phyloP scores from a whole-genome alignment of 495 filamentous ascomycete genomes.

The Copromyces sp. region DNA sequence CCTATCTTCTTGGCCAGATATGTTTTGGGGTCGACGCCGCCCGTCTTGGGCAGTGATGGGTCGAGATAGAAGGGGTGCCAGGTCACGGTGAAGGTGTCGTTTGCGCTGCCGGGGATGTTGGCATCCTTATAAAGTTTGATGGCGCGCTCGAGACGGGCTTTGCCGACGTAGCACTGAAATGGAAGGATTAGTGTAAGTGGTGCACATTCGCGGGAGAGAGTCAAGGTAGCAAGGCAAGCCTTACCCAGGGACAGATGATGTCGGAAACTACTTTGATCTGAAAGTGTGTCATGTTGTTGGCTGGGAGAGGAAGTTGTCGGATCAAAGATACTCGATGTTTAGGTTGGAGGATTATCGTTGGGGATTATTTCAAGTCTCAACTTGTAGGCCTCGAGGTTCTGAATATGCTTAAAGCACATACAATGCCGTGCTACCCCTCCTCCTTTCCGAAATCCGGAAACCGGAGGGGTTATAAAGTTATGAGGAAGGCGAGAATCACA shows the following conservation, averaged over 20 bases:
- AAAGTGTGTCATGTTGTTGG: constrained; percentile 58
- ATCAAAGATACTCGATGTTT: background rate
- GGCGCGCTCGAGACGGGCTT: constrained; percentile 58
- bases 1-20: constrained; percentile 30
- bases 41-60: constrained; percentile 43
- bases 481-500: background rate
- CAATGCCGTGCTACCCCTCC: background rate
- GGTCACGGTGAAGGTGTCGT: constrained; percentile 58
- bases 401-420: background rate
- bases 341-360: background rate
- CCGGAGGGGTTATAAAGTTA: background rate
- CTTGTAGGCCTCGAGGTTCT: background rate
- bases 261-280: constrained; percentile 67
- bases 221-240: constrained; percentile 7
- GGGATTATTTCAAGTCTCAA: background rate
- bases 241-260: constrained; percentile 65
- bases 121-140: constrained; percentile 53
- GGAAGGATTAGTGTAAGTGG: background rate
- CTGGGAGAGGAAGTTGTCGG: background rate
- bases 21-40: constrained; percentile 9
- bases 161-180: constrained; percentile 68
- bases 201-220: background rate
- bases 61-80: constrained; percentile 81
- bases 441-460: background rate
- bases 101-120: constrained; percentile 39